Evolutionary conservation across 2,329 filamentous ascomycete species (phyloP), one percentile per base, ranked within the genome.

Genomic region (Trichoderma semiorbis): DNA sequence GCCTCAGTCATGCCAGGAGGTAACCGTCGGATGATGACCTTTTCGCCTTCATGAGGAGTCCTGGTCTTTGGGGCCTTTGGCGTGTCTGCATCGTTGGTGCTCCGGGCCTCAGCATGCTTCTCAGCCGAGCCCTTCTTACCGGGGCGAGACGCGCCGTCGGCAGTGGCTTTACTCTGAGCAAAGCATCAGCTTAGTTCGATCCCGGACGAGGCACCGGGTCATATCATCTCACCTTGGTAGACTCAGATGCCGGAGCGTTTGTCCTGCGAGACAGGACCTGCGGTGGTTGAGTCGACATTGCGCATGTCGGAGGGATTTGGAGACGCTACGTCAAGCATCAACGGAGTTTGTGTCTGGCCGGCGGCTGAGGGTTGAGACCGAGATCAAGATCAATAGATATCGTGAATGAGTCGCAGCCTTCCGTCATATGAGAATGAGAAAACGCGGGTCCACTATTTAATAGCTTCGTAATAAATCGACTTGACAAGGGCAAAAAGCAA

Each of bases 21-120:
- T 5, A 99, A 87, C 71, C 95, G 89, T 67, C 97, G 90, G 69
- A 98, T 86, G 28, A 97, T 86, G 14, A 97, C 87, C 84, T 98
- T 98, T 78, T 97, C 88, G 72, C 93, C 92, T 71, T 81, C 80
- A 75, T 79, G 80, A 16, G 80, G 79, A 60, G 78, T 47, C 72
- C 78, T 82, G 10, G 78, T 70, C 70, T 76, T 80, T 47, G 78
- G 67, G 1, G 78, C 72, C 70, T 78, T 81, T 62, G 66, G 28
- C 18, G 79, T 60, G 12, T 80, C 80, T 50, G 73, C 73, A 53
- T 78, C 79, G 69, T 74, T 78, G 76, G 77, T 74, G 76, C 78
- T 76, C 24, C 70, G 66, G 7, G 58, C 71, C 34, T 80, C 79
- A 43, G 71, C 66, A 65, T 76, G 76, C 73, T 76, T 81, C 47